Conservation (phyloP, 2,329 filamentous ascomycete genomes). For the Neofusicoccum cordaticola region DNA sequence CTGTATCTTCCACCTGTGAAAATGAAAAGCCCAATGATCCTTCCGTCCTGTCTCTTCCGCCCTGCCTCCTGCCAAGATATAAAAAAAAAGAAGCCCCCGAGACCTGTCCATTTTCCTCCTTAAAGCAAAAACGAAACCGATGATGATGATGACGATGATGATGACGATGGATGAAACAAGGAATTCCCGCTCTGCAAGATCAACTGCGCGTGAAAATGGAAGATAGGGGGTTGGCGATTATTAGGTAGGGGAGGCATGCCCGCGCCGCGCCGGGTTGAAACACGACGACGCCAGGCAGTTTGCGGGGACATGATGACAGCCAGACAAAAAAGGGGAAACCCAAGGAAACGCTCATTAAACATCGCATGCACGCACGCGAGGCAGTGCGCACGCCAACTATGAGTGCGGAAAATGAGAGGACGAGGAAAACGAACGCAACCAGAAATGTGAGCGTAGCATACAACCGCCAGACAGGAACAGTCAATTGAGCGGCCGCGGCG, state of each 20-base stretch:
- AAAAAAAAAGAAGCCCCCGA: background rate
- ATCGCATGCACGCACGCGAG: conserved; percentile 11
- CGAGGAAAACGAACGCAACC: conserved; percentile 1
- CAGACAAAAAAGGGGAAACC: background rate
- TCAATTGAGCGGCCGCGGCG: background rate
- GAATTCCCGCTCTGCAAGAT: conserved; percentile 5
- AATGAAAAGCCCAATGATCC: conserved; percentile 7
- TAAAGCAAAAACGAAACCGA: conserved; percentile 1
- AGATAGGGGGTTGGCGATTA: conserved; percentile 3
- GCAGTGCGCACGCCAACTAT: conserved; percentile 4
- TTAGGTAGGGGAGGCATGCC: background rate
- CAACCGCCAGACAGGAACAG: background rate
- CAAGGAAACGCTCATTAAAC: conserved; percentile 15
- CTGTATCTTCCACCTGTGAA: background rate
- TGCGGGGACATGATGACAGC: background rate
- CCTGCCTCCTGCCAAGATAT: background rate
- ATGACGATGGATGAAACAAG: conserved; percentile 7
- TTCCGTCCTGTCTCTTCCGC: background rate
- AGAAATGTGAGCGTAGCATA: background rate
- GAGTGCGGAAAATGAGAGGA: background rate
- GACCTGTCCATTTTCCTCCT: conserved; percentile 5
- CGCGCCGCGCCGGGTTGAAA: background rate
- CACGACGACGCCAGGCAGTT: background rate
- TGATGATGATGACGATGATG: background rate
- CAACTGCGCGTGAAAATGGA: background rate